Conservation (phyloP, 176 grass and related monocot genomes). For the Bothriochloa decipiens region DNA sequence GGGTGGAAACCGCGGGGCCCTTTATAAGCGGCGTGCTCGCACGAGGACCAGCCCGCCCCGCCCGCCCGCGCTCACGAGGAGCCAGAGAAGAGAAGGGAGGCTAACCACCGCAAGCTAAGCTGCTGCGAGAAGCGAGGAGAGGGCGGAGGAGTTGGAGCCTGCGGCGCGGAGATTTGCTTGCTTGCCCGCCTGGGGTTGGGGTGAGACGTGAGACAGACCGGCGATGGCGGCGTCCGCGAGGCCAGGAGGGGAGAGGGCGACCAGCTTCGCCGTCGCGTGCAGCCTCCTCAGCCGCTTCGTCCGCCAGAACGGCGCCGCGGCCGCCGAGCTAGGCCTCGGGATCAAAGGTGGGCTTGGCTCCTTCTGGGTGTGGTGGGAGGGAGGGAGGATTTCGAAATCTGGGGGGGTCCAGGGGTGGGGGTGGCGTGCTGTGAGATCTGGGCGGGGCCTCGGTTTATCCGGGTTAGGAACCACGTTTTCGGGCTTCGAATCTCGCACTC, state of each 20-base stretch:
- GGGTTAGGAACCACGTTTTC: too few species aligned
- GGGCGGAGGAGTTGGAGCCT: constrained; percentile 3
- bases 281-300: constrained; percentile 85
- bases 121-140: too few species aligned
- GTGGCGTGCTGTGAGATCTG: constrained; percentile 43
- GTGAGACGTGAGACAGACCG: background rate
- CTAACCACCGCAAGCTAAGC: background rate
- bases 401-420: background rate
- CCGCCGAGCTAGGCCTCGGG: constrained; percentile 71
- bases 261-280: constrained; percentile 83
- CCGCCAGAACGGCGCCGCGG: constrained; percentile 78
- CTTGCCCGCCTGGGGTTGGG: background rate
- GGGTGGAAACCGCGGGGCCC: background rate
- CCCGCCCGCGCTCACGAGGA: background rate
- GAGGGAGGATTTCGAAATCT: background rate
- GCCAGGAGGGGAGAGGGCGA: constrained; percentile 71
- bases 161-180: constrained; percentile 5
- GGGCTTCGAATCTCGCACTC: background rate
- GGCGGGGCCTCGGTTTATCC: background rate
- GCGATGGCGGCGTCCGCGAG: constrained; percentile 60
- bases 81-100: background rate
- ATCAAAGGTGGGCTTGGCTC: constrained; percentile 55
- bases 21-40: constrained; percentile 34
- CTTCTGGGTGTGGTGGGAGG: background rate
- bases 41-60: background rate